Conservation (phyloP, 2,329 filamentous ascomycete species). For the Fusarium transvaalense region DNA sequence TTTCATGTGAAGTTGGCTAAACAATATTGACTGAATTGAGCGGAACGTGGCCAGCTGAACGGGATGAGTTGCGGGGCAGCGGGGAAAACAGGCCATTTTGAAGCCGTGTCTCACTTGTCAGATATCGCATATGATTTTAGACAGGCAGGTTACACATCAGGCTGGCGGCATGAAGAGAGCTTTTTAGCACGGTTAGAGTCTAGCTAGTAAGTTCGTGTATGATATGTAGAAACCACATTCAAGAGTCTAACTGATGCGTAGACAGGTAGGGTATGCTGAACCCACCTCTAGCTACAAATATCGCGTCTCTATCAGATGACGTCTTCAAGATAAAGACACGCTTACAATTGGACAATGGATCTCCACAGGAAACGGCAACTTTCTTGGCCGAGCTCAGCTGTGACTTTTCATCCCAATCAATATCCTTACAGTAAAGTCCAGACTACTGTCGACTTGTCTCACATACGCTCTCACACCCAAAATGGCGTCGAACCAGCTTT, state of each 20-base stretch:
- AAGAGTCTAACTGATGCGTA: not conserved
- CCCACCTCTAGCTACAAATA: not conserved
- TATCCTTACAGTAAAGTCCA: not conserved
- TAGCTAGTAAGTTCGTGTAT: too few species aligned
- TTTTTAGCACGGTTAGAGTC: too few species aligned
- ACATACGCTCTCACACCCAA: not conserved
- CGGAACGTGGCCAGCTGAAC: slow-evolving; percentile 14
- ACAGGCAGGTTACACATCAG: rapidly evolving
- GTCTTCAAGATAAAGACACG: not conserved
- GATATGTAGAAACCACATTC: rapidly evolving
- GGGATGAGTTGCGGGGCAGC: not conserved
- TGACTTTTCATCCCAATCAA: not conserved
- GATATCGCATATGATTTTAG: rapidly evolving
- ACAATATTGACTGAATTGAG: not conserved
- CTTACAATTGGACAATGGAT: rapidly evolving
- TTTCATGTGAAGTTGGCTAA: not conserved
- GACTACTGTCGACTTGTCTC: not conserved
- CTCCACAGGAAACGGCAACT: not conserved
- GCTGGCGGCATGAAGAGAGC: too few species aligned
- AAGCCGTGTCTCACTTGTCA: not conserved
- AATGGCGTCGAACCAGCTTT: slow-evolving; percentile 35
- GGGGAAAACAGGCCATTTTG: not conserved
- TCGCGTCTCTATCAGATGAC: not conserved
- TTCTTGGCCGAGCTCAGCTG: slow-evolving; percentile 1
- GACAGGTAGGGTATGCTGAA: not conserved